Evolutionary conservation across 805 yeast genomes (phyloP), one percentile per base, ranked within the genome.

Genomic region (Starmerella roubikii): DNA sequence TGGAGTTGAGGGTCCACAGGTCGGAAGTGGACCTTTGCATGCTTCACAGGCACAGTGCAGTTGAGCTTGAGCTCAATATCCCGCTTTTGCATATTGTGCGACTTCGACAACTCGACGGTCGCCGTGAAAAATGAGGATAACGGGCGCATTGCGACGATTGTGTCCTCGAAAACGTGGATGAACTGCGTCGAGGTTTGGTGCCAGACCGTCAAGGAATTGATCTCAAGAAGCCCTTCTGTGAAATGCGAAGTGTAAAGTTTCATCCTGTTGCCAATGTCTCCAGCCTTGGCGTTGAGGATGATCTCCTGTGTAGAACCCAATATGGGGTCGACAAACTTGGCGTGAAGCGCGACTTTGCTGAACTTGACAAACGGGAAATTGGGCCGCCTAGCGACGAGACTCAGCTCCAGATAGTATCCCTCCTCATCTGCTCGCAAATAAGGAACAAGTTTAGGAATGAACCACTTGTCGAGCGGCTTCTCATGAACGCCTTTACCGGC

Each of bases 371-470:
- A 40, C 15, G 47, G 45, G 16, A 43, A 34, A 10, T 16, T 21
- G 9, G 29, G 30, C 39, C 66, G 66, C 3, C 42, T 40, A 7
- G 71, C 30, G 1, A 47, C 41, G 3, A 71, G 41, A 9, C 54
- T 58, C 2, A 74, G 42, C 28, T 45, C 58, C 37, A 71, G 65
- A 6, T 44, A 49, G 47, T 71, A 71, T 20, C 39, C 56, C 4
- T 50, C 49, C 12, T 49, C 55, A 27, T 44, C 44, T 18, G 62
- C 60, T 4, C 54, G 47, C 11, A 74, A 53, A 37, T 52, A 59
- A 0, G 72, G 69, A 4, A 45, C 41, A 3, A 72, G 44, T 1
- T 51, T 38, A 5, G 64, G 49, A 1, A 49, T 45, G 40, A 72
- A 67, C 35, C 71, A 51, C 1, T 54, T 53, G 3, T 57, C 56